Percentiles rank a stretch among this genome's conserved stretches.
phyloP scores from a whole-genome alignment of 2,329 filamentous ascomycete genomes.

The Whalleya microplaca region DNA sequence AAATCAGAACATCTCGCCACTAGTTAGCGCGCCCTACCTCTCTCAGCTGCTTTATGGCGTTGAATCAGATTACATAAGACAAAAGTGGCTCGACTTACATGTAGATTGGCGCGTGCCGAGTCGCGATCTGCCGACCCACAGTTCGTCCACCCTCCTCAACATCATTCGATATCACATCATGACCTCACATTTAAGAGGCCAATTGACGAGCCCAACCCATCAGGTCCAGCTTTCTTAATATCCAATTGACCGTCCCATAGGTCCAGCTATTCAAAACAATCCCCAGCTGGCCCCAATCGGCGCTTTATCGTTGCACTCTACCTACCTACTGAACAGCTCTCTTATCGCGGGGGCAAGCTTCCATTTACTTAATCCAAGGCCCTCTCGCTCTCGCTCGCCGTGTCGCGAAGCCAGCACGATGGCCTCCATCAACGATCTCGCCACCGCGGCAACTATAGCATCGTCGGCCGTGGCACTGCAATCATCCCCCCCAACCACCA shows the following conservation, averaged over 20 bases:
- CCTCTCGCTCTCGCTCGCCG: no score
- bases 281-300: constrained; percentile 3
- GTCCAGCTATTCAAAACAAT: constrained; percentile 4
- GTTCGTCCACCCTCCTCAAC: constrained; percentile 13
- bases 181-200: constrained; percentile 8
- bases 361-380: neutral
- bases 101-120: no score
- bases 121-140: constrained; percentile 7
- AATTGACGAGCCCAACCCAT: constrained; percentile 5
- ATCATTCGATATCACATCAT: constrained; percentile 26
- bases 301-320: no score
- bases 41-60: no score
- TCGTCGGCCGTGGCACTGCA: constrained; percentile 40
- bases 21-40: no score
- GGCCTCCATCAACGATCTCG: constrained; percentile 55
- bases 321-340: neutral
- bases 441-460: constrained; percentile 50
- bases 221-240: constrained; percentile 2
- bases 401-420: constrained; percentile 26
- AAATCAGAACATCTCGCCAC: no score
- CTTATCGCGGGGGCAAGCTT: neutral
- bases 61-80: no score
- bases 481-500: no score
- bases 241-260: constrained; percentile 24
- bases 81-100: no score